Base-by-base conservation (phyloP, 129 eudicot genomes). In the Sambucus nigra region DNA sequence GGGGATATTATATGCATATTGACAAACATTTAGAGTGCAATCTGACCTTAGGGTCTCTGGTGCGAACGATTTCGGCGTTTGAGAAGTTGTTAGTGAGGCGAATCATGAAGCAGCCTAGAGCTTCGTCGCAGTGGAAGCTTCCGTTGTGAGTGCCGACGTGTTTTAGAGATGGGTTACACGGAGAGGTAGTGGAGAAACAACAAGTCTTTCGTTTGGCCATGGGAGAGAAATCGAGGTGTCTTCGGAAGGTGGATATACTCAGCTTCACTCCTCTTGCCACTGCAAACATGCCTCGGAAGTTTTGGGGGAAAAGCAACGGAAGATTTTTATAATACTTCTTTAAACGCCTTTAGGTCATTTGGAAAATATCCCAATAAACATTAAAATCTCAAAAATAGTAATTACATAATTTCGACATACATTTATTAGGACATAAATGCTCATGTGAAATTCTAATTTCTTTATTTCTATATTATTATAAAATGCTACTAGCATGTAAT, bases 91-190 rank as follows among this genome's bases (percentile, higher is more conserved):
- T 50, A 54, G 98, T 82, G 63, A 69, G 94, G 15, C 72, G 64
- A 68, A 91, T 81, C 74, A 91, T 72, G 55, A 69, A 91, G 84
- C 98, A 91, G 25, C 98, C 98, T 7, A 91, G 86, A 55, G 98
- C 95, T 63, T 91, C 98, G 64, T 91, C 98, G 71, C 98, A 85
- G 72, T 91, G 98, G 75, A 91, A 91, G 71, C 86, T 85, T 27
- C 98, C 98, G 57, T 82, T 76, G 77, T 91, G 98, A 19, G 95
- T 81, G 51, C 98, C 98, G 23, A 85, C 69, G 18, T 84, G 86
- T 66, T 85, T 91, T n/a, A 31, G 20, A 47, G 73, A 33, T 16
- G 60, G 39, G 48, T 55, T 11, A 38, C 67, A 50, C 24, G 71
- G 63, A 12, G 67, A 49, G 27, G 5, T 27, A 33, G 67, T 47